Percentiles rank a stretch among this genome's conserved stretches.
Conservation (phyloP, 495 filamentous ascomycete genomes). For the Talaromyces nanjingensis region DNA sequence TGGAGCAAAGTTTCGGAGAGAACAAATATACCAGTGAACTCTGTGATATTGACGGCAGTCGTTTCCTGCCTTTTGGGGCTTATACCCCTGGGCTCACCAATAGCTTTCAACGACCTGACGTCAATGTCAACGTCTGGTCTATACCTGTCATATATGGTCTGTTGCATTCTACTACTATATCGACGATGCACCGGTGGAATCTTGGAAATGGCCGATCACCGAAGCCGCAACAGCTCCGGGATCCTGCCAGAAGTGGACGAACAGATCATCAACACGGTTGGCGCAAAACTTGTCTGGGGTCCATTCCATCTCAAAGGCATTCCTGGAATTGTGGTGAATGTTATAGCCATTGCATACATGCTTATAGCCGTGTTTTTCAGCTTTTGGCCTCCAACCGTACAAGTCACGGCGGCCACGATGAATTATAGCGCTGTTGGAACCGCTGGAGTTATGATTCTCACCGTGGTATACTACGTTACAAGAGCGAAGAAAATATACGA, state of each 20-base stretch:
- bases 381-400: slow-evolving; percentile 37
- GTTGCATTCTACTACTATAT: slow-evolving; percentile 23
- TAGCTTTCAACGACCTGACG: slow-evolving; percentile 34
- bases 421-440: slow-evolving; percentile 43
- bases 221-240: not conserved
- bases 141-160: slow-evolving; percentile 31
- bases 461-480: slow-evolving; percentile 37
- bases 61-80: slow-evolving; percentile 24
- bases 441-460: slow-evolving; percentile 32
- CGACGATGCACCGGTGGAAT: slow-evolving; percentile 9
- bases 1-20: slow-evolving; percentile 14
- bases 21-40: slow-evolving; percentile 16
- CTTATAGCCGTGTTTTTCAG: slow-evolving; percentile 43
- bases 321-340: slow-evolving; percentile 22
- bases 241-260: slow-evolving; percentile 6
- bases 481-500: slow-evolving; percentile 34
- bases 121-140: slow-evolving; percentile 29
- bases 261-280: slow-evolving; percentile 19
- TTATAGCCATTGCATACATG: slow-evolving; percentile 35
- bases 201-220: slow-evolving; percentile 21
- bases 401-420: slow-evolving; percentile 28
- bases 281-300: slow-evolving; percentile 32
- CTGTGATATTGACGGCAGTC: not conserved
- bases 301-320: slow-evolving; percentile 27
- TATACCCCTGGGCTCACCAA: slow-evolving; percentile 30